Percentiles rank a stretch among this genome's conserved stretches.
phyloP scores from a whole-genome alignment of 805 yeast genomes.

The Candida succiphila region DNA sequence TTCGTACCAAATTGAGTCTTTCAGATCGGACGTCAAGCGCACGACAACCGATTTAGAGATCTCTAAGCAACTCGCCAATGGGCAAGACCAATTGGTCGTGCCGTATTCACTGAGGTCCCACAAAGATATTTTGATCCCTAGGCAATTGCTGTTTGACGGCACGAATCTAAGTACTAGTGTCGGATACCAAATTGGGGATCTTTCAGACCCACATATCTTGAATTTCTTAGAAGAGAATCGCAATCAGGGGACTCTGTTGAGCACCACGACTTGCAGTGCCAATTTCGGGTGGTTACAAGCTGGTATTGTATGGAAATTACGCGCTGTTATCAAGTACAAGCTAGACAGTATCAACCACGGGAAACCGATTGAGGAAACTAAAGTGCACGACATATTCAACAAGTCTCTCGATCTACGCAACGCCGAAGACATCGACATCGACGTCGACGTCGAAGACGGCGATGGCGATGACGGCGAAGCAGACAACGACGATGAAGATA shows the following conservation, averaged over 20 bases:
- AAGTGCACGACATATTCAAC: conserved; percentile 32
- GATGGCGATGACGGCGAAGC: conserved; percentile 14
- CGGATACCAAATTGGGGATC: conserved; percentile 71
- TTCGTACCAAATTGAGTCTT: conserved; percentile 76
- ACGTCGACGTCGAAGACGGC: conserved; percentile 24
- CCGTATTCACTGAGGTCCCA: conserved; percentile 15
- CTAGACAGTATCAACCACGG: conserved; percentile 49
- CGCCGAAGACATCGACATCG: conserved; percentile 14
- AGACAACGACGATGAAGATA: conserved; percentile 16
- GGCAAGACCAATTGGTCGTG: conserved; percentile 13
- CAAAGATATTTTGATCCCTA: conserved; percentile 22
- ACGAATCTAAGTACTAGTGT: conserved; percentile 55
- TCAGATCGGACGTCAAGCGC: conserved; percentile 36
- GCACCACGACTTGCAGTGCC: conserved; percentile 45
- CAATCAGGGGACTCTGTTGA: too few relatives aligned
- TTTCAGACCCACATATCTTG: conserved; percentile 60
- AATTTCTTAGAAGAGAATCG: too few relatives aligned
- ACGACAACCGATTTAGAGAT: conserved; percentile 14
- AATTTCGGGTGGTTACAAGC: conserved; percentile 76
- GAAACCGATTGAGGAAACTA: conserved; percentile 30
- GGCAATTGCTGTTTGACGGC: conserved; percentile 63
- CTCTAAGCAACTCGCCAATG: conserved; percentile 12
- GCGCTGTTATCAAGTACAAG: conserved; percentile 67
- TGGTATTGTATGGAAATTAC: conserved; percentile 49
- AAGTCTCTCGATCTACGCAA: conserved; percentile 14